Percentiles rank a stretch among this genome's conserved stretches.
Evolutionary conservation across 2,329 filamentous ascomycete species (phyloP).

Genomic region (Paracorniculantispora psalliotae): DNA sequence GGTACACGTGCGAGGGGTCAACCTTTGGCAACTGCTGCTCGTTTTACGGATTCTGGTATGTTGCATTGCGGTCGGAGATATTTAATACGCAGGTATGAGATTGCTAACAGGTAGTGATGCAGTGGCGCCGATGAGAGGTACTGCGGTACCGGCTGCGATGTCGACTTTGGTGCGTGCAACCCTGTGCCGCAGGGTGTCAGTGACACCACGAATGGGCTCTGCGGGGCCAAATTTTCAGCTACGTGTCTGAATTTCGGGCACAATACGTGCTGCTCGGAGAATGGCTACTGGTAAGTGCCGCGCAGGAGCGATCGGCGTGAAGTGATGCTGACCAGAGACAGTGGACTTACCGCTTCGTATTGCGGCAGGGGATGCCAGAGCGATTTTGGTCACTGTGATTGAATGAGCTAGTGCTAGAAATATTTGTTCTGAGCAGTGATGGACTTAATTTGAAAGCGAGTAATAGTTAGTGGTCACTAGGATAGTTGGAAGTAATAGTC

Average conservation of each 20-base stretch:
- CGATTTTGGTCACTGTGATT: slow-evolving; percentile 29
- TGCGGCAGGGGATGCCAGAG: slow-evolving; percentile 32
- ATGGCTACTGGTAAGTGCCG: slow-evolving; percentile 30
- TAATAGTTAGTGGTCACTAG: background rate
- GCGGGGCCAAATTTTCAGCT: slow-evolving; percentile 27
- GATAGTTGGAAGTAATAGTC: background rate
- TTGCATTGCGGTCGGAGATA: background rate
- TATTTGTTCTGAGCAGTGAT: too few relatives aligned
- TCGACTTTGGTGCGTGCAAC: slow-evolving; percentile 30
- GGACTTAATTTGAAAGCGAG: too few relatives aligned
- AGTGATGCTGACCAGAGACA: background rate
- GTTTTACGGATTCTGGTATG: slow-evolving; percentile 36
- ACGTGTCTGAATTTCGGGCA: slow-evolving; percentile 28
- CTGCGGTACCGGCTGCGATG: slow-evolving; percentile 36
- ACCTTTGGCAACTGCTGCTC: slow-evolving; percentile 36
- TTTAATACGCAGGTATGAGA: background rate
- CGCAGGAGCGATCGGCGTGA: background rate
- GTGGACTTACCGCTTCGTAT: slow-evolving; percentile 16
- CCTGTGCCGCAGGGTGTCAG: slow-evolving; percentile 19
- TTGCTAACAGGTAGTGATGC: background rate
- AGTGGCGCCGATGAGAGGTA: slow-evolving; percentile 29
- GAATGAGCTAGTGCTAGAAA: too few relatives aligned
- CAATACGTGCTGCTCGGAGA: slow-evolving; percentile 33
- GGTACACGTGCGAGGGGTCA: slow-evolving; percentile 33
- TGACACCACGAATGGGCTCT: slow-evolving; percentile 34